Evolutionary conservation across 331 rosid species (phyloP).

Genomic region (Rhamnella rubrinervis): DNA sequence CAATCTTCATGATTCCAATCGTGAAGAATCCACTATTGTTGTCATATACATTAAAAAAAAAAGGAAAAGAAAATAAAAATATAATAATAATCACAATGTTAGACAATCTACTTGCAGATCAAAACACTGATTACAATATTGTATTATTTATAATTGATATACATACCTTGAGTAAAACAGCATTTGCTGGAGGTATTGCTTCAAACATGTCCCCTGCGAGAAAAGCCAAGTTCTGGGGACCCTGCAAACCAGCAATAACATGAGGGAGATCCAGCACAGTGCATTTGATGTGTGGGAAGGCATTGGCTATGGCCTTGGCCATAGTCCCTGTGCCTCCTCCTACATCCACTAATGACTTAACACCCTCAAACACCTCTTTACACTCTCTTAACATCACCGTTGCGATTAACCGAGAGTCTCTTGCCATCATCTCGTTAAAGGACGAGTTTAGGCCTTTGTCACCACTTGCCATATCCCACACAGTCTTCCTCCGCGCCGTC

Average conservation of each 20-base stretch:
- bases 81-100: background rate
- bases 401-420: slow-evolving; percentile 24
- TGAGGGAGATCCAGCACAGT: slow-evolving; percentile 41
- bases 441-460: background rate
- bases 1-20: slow-evolving; percentile 58
- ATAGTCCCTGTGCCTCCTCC: slow-evolving; percentile 41
- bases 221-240: slow-evolving; percentile 18
- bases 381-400: slow-evolving; percentile 27
- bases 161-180: slow-evolving; percentile 1
- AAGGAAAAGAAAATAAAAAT: too few species aligned
- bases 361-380: slow-evolving; percentile 20
- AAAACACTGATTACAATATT: too few species aligned
- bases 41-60: too few species aligned
- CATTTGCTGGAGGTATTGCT: slow-evolving; percentile 34
- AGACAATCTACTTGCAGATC: too few species aligned
- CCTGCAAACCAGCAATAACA: slow-evolving; percentile 24
- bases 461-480: too few species aligned
- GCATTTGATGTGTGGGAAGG: slow-evolving; percentile 33
- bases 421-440: slow-evolving; percentile 30
- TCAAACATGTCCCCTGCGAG: slow-evolving; percentile 50
- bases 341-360: slow-evolving; percentile 38
- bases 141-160: too few species aligned
- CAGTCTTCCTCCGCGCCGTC: too few species aligned
- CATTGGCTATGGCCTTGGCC: slow-evolving; percentile 28
- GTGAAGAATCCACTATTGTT: slow-evolving; percentile 39